These are phyloP conservation scores for Bonia amplexicaulis DNA, from an alignment of 176 grass and related monocot genomes.

Conservation along the genomic window DNA sequence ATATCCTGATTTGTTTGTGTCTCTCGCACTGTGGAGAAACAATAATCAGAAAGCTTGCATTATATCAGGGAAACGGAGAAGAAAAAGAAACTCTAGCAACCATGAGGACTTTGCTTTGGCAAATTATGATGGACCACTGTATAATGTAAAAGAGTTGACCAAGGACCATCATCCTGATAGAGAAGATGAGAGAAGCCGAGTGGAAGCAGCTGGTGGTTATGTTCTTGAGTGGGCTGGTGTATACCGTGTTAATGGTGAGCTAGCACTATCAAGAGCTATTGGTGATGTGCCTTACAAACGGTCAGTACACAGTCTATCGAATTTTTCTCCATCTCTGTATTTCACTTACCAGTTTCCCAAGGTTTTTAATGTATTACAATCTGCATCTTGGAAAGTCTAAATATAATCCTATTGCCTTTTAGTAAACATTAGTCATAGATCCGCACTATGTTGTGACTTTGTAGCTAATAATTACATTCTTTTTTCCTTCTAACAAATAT, in stretches of 20 bases:
- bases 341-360: neutral
- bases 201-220: conserved; percentile 84
- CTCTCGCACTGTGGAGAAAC: conserved; percentile 7
- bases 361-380: neutral
- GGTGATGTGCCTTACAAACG: conserved; percentile 82
- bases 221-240: conserved; percentile 90
- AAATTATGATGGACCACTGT: conserved; percentile 54
- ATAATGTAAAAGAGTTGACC: conserved; percentile 77
- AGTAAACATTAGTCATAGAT: neutral
- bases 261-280: conserved; percentile 86
- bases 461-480: too few relatives aligned
- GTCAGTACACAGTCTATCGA: conserved; percentile 45
- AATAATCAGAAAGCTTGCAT: conserved; percentile 21
- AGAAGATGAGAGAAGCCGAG: conserved; percentile 90
- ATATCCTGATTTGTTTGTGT: neutral
- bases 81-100: conserved; percentile 48
- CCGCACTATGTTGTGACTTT: too few relatives aligned
- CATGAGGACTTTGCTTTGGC: conserved; percentile 40
- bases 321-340: neutral
- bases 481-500: too few relatives aligned
- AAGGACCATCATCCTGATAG: conserved; percentile 92
- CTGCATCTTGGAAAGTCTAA: neutral
- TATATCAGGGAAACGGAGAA: conserved; percentile 53
- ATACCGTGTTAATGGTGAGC: conserved; percentile 76
- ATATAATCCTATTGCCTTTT: conserved; percentile 6